Base-by-base conservation (phyloP, 2,329 filamentous ascomycete genomes). In the Fusarium verticillioides region DNA sequence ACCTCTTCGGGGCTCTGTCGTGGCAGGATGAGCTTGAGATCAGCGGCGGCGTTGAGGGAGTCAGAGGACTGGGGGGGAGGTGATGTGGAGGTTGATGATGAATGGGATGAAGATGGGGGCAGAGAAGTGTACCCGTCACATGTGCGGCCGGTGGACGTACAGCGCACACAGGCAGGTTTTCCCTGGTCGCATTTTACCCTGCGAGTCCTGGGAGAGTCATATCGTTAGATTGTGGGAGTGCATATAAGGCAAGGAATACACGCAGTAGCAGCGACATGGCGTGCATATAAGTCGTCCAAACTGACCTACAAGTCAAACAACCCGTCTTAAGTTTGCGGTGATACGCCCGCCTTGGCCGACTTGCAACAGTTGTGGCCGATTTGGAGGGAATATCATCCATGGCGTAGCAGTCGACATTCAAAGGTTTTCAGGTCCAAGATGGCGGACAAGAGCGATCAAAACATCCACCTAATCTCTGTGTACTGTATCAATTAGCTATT, bases 91-190 rank as follows among this genome's bases (percentile, higher is more conserved):
- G 46, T 5, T 13, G 46, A 26, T 7, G 11, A 7, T 30, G 36
- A 47, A 21, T 3, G 2, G 2, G 32, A 7, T 18, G 50, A 30
- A 5, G 21, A 13, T 47, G 46, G 2, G 6, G 21, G 21, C 21
- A 15, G 15, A n/a, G 39, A 23, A 34, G 8, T 23, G 26, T 71
- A 71, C 9, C 68, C 66, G 5, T 70, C 68, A 9, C 68, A 71
- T 4, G 36, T 56, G 6, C 68, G 56, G 4, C 68, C 68, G 11
- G 66, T 66, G 1, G 66, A 66, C 11, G 46, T 30, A 47, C 68
- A 71, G 1, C 66, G 66, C 5, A n/a, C 26, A 37, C 61, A 71
- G 2, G 13, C 40, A 9, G 66, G 66, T 7, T 62, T 71, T 4
- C 2, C 18, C 12, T 63, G 18, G 23, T 61, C 56, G 18, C 56